Evolutionary conservation across 139 green algal species (phyloP).

Genomic region (Ettlia oleoabundans): DNA sequence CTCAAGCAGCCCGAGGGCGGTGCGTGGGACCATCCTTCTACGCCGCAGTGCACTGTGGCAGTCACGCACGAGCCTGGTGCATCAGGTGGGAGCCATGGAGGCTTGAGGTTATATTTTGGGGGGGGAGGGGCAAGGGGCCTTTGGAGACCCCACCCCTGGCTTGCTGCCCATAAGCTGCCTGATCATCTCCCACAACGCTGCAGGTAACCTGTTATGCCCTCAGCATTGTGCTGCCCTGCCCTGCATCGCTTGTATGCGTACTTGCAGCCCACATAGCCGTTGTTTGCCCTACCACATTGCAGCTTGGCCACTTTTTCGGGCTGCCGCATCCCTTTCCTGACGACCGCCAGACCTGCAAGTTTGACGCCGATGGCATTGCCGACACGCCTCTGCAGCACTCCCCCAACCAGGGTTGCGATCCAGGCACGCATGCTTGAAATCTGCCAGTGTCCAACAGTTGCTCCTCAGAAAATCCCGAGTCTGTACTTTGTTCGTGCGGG

Average conservation of each 20-base stretch:
- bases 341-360: slow-evolving; percentile 26
- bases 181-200: neutral
- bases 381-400: slow-evolving; percentile 38
- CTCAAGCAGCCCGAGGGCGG: neutral
- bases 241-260: neutral
- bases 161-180: neutral
- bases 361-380: slow-evolving; percentile 32
- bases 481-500: too few species aligned
- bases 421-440: too few species aligned
- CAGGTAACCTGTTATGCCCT: too few species aligned
- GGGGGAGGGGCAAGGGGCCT: neutral
- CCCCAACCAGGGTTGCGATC: slow-evolving; percentile 20
- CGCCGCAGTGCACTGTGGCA: slow-evolving; percentile 28
- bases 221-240: too few species aligned
- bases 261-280: too few species aligned
- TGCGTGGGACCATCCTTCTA: slow-evolving; percentile 17
- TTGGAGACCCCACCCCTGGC: neutral
- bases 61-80: slow-evolving; percentile 37
- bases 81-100: slow-evolving; percentile 15
- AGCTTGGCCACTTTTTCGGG: slow-evolving; percentile 44
- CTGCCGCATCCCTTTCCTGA: slow-evolving; percentile 45
- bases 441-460: too few species aligned
- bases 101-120: neutral
- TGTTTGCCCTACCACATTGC: neutral
- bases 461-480: too few species aligned